These are phyloP conservation scores for Friedmanniomyces endolithicus DNA, from an alignment of 495 filamentous ascomycete genomes.

Conservation along the genomic window DNA sequence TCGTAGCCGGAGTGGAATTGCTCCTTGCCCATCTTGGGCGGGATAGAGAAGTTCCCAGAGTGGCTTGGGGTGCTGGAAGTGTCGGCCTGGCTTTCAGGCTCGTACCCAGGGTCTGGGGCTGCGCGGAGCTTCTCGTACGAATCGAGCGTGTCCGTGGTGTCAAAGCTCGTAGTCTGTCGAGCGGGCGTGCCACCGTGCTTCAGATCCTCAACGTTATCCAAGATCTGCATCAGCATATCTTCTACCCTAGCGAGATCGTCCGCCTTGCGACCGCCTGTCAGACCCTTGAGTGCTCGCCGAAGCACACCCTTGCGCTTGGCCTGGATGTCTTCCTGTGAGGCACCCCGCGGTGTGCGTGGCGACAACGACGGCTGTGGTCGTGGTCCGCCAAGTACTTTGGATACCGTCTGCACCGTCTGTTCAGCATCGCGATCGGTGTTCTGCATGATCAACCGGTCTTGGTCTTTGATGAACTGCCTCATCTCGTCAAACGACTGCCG, in stretches of 20 bases:
- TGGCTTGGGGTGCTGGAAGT: conserved; percentile 63
- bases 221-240: conserved; percentile 83
- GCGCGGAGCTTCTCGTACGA: conserved; percentile 46
- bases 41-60: conserved; percentile 65
- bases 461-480: conserved; percentile 79
- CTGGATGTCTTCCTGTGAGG: conserved; percentile 55
- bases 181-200: conserved; percentile 42
- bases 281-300: conserved; percentile 75
- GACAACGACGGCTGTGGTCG: conserved; percentile 64
- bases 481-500: conserved; percentile 93
- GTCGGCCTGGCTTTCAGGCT: conserved; percentile 70
- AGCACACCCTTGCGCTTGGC: conserved; percentile 82
- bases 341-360: conserved; percentile 35
- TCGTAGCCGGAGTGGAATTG: conserved; percentile 41
- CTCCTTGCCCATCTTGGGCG: conserved; percentile 45
- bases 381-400: conserved; percentile 74
- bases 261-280: conserved; percentile 63
- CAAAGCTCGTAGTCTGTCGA: conserved; percentile 24
- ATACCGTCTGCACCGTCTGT: conserved; percentile 61
- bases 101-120: conserved; percentile 52
- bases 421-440: conserved; percentile 78
- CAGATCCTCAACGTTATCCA: conserved; percentile 80
- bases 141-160: conserved; percentile 26
- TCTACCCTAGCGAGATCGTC: conserved; percentile 88
- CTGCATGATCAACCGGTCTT: conserved; percentile 71